Evolutionary conservation across 2,329 filamentous ascomycete genomes (phyloP).

Genomic region (Coniella vitis): DNA sequence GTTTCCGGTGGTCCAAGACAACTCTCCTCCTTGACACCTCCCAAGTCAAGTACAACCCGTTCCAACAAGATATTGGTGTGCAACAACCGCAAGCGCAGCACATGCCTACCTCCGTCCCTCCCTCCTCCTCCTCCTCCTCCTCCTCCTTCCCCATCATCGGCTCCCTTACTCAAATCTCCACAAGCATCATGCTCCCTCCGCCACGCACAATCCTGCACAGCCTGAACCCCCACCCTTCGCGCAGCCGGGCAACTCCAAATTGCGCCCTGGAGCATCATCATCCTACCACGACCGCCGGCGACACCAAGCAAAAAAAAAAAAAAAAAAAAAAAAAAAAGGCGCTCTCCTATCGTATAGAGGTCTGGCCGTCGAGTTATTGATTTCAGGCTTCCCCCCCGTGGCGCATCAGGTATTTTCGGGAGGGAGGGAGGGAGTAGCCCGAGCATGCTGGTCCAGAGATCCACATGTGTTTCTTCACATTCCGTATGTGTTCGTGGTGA

Average conservation of each 20-base stretch:
- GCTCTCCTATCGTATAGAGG: too few species aligned
- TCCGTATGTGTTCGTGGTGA: too few species aligned
- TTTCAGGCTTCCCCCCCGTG: not conserved
- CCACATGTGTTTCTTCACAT: too few species aligned
- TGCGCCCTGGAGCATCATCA: conserved; percentile 15
- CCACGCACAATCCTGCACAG: conserved; percentile 18
- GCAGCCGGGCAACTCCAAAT: conserved; percentile 10
- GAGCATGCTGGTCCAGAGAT: too few species aligned
- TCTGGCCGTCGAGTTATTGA: too few species aligned
- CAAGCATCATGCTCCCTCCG: conserved; percentile 4
- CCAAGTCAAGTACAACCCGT: conserved; percentile 30
- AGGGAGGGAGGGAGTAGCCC: too few species aligned
- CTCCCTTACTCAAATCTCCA: too few species aligned
- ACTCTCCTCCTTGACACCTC: conserved; percentile 26
- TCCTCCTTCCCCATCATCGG: conserved; percentile 3
- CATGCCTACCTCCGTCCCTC: too few species aligned
- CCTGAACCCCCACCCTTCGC: conserved; percentile 13
- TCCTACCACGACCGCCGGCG: conserved; percentile 16
- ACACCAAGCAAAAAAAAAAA: conserved; percentile 5
- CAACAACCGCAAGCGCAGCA: conserved; percentile 23
- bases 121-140: too few species aligned
- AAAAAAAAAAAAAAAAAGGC: too few species aligned
- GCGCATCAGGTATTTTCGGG: not conserved
- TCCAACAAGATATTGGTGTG: conserved; percentile 26
- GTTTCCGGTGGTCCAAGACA: conserved; percentile 28